Conservation (phyloP, 164 flowering plant genomes). For the Macadamia tetraphylla region DNA sequence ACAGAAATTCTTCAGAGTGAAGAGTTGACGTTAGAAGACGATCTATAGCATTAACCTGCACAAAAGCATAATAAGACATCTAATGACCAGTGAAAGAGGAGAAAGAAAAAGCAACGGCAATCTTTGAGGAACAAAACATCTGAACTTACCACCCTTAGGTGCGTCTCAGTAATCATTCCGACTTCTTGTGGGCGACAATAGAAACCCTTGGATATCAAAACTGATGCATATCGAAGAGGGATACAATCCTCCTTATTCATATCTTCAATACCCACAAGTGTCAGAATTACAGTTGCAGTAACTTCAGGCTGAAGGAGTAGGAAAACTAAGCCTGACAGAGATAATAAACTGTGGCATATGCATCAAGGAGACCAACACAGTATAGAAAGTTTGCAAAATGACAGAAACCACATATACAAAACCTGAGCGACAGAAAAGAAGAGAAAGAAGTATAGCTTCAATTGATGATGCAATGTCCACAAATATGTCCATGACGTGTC, state of each 20-base stretch:
- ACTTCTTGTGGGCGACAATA: slow-evolving; percentile 62
- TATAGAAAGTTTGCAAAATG: background rate
- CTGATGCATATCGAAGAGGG: slow-evolving; percentile 80
- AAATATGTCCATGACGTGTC: slow-evolving; percentile 44
- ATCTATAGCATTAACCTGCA: slow-evolving; percentile 76
- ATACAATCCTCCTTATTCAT: slow-evolving; percentile 50
- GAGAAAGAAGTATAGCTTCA: slow-evolving; percentile 67
- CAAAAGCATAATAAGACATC: slow-evolving; percentile 4
- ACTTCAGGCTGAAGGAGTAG: slow-evolving; percentile 74
- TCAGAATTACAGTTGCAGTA: slow-evolving; percentile 49
- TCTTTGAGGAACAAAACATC: background rate
- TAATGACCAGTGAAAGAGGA: background rate
- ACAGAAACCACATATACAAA: background rate
- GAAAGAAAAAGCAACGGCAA: too few relatives aligned
- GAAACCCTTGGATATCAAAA: slow-evolving; percentile 74
- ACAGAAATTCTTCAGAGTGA: slow-evolving; percentile 72
- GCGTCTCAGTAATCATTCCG: slow-evolving; percentile 63
- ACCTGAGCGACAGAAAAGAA: slow-evolving; percentile 90
- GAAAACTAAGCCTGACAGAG: slow-evolving; percentile 61
- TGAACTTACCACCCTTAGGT: slow-evolving; percentile 77
- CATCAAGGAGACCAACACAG: background rate
- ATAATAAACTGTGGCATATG: background rate
- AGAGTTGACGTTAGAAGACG: slow-evolving; percentile 56
- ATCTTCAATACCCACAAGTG: slow-evolving; percentile 54
- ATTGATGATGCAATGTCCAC: slow-evolving; percentile 59